Evolutionary conservation across 495 filamentous ascomycete genomes (phyloP).

Genomic region (Viridothelium virens): DNA sequence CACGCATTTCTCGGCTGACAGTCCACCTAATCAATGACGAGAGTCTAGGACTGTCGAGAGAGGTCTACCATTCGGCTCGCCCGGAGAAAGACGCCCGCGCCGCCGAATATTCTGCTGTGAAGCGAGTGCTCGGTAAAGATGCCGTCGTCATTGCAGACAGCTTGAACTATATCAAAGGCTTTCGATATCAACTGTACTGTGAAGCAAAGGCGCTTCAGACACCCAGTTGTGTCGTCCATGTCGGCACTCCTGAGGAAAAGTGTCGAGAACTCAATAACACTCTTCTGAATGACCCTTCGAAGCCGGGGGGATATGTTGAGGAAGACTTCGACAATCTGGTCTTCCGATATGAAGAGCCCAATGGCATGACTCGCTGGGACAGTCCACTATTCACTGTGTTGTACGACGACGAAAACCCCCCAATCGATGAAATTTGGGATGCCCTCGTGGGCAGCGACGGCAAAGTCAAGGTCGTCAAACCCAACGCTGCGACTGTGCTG

Average conservation of each 20-base stretch:
- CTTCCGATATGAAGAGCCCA: constrained; percentile 93
- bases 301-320: constrained; percentile 35
- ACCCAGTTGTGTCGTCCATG: constrained; percentile 73
- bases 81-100: constrained; percentile 92
- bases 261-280: constrained; percentile 55
- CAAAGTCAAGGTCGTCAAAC: constrained; percentile 48
- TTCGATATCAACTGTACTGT: constrained; percentile 90
- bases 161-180: constrained; percentile 97
- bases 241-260: constrained; percentile 66
- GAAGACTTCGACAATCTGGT: constrained; percentile 85
- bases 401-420: constrained; percentile 64
- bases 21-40: constrained; percentile 66
- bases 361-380: constrained; percentile 91
- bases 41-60: constrained; percentile 52
- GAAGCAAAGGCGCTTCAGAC: constrained; percentile 84
- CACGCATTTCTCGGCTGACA: constrained; percentile 46
- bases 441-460: constrained; percentile 56
- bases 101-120: constrained; percentile 73
- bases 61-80: constrained; percentile 57
- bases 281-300: constrained; percentile 26
- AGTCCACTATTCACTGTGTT: constrained; percentile 85
- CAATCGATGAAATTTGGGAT: constrained; percentile 69
- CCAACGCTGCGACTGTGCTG: constrained; percentile 75
- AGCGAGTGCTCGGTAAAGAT: constrained; percentile 66
- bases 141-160: constrained; percentile 85